phyloP scores from a whole-genome alignment of 2,329 filamentous ascomycete species.

The Trichoderma koningiopsis region DNA sequence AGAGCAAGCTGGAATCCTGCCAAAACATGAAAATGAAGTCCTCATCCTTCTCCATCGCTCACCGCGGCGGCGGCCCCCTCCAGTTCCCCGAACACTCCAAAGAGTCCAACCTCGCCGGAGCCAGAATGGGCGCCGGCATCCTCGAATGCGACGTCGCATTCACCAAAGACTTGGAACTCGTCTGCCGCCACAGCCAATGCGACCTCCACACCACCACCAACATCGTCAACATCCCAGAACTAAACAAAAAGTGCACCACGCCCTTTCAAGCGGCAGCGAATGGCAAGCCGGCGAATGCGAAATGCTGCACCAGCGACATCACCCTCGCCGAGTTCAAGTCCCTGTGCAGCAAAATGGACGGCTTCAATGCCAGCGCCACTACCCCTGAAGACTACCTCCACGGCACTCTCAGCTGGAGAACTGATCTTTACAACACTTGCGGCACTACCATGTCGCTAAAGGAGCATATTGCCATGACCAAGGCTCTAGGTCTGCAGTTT shows the following conservation, averaged over 20 bases:
- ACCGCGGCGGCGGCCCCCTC: conserved; percentile 63
- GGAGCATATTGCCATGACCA: conserved; percentile 63
- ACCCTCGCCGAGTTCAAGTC: conserved; percentile 67
- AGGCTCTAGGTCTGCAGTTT: conserved; percentile 62
- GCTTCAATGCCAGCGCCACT: conserved; percentile 58
- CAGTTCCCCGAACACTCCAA: conserved; percentile 66
- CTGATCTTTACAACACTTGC: conserved; percentile 67
- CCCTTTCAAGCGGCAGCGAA: conserved; percentile 61
- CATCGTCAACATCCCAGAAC: conserved; percentile 62
- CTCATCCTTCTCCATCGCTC: conserved; percentile 61
- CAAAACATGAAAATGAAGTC: conserved; percentile 54
- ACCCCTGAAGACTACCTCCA: conserved; percentile 59
- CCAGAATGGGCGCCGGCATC: conserved; percentile 68
- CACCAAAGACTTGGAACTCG: conserved; percentile 65
- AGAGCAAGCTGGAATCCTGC: conserved; percentile 61
- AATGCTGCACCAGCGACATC: conserved; percentile 73
- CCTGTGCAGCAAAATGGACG: conserved; percentile 73
- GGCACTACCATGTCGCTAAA: conserved; percentile 62
- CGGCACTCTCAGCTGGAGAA: conserved; percentile 63
- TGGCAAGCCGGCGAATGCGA: conserved; percentile 54
- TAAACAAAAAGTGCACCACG: conserved; percentile 64
- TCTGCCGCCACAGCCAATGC: conserved; percentile 68
- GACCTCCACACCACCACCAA: conserved; percentile 71
- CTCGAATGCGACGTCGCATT: conserved; percentile 70
- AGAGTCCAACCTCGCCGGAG: conserved; percentile 61